phyloP scores from a whole-genome alignment of 345 rosid species.

The Eutrema heterophyllum region DNA sequence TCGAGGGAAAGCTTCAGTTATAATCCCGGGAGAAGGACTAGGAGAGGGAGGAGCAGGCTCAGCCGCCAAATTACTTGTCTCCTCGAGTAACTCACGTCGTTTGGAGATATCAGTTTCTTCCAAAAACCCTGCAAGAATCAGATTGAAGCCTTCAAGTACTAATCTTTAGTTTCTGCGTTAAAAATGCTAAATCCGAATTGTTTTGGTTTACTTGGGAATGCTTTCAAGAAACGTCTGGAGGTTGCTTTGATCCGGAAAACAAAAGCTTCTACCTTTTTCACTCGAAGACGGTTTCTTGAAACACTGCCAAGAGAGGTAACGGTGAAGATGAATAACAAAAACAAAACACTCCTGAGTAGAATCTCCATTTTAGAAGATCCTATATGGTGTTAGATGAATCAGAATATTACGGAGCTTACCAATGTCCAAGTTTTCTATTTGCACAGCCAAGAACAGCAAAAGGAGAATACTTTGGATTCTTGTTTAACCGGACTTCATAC shows the following conservation, averaged over 20 bases:
- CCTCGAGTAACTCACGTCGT: conserved; percentile 58
- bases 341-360: neutral
- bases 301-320: conserved; percentile 32
- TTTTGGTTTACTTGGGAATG: conserved; percentile 31
- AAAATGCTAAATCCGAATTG: neutral
- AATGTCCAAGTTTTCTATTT: conserved; percentile 55
- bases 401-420: conserved; percentile 41
- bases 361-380: neutral
- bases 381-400: neutral
- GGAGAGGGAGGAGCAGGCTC: conserved; percentile 37
- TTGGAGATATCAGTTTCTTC: conserved; percentile 34
- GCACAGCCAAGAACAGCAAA: conserved; percentile 27
- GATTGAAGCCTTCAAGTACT: neutral
- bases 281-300: conserved; percentile 46
- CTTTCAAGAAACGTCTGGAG: conserved; percentile 33
- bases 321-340: neutral
- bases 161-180: neutral
- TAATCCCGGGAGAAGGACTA: conserved; percentile 34
- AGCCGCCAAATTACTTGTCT: conserved; percentile 58
- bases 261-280: conserved; percentile 35
- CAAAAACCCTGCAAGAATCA: conserved; percentile 1
- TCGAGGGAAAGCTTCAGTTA: conserved; percentile 43
- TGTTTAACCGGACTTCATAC: conserved; percentile 49
- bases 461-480: conserved; percentile 30
- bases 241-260: conserved; percentile 39